Evolutionary conservation across 345 rosid species (phyloP).

Genomic region (Noccaea caerulescens): DNA sequence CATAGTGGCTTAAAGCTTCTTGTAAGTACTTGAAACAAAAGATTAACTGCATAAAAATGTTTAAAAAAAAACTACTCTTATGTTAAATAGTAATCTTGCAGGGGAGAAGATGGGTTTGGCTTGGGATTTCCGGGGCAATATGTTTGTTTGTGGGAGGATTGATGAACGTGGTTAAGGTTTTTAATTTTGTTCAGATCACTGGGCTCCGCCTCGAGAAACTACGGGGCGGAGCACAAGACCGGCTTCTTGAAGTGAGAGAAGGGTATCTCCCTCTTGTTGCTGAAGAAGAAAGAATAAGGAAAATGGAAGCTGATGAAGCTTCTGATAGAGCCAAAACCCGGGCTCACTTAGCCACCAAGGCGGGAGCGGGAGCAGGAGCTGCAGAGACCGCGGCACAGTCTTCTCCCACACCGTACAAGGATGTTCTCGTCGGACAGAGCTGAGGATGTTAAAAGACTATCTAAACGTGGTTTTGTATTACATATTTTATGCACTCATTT

Average conservation of each 20-base stretch:
- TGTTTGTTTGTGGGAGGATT: conserved; percentile 61
- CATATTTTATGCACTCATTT: conserved; percentile 12
- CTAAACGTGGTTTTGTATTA: conserved; percentile 22
- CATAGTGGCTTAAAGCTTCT: conserved; percentile 57
- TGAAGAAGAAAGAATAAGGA: conserved; percentile 52
- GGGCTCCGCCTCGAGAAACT: conserved; percentile 72
- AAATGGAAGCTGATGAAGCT: conserved; percentile 38
- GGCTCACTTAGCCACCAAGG: conserved; percentile 6
- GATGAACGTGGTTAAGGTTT: conserved; percentile 68
- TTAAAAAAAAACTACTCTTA: not conserved
- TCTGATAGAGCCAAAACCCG: conserved; percentile 36
- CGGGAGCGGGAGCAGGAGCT: not conserved
- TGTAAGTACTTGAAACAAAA: conserved; percentile 47
- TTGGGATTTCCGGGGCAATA: conserved; percentile 58
- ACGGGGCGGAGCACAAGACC: conserved; percentile 74
- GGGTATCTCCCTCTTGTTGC: conserved; percentile 61
- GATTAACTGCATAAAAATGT: not conserved
- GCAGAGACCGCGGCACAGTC: conserved; percentile 18
- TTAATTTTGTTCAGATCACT: conserved; percentile 63
- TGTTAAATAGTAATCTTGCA: conserved; percentile 26
- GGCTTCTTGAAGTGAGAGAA: conserved; percentile 55
- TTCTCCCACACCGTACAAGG: conserved; percentile 56
- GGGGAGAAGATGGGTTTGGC: conserved; percentile 65
- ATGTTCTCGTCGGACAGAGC: conserved; percentile 50
- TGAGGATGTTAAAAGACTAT: not conserved